A percentile compares a stretch with the other conserved stretches of the same genome.
Conservation (phyloP, 345 rosid genomes). For the Eucalyptus regnans region DNA sequence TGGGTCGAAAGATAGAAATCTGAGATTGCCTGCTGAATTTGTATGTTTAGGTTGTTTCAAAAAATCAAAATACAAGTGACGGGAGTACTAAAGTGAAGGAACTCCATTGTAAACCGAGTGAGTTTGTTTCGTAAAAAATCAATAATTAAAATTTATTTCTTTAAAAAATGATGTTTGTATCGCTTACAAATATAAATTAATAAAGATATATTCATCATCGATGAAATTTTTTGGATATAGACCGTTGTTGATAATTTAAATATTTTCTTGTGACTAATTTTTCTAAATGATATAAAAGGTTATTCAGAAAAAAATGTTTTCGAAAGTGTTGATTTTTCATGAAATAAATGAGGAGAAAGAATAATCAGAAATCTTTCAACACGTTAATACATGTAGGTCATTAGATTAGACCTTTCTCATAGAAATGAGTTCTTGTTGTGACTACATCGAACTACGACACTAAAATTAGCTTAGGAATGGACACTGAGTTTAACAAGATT, state of each 20-base stretch:
- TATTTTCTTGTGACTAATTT: background rate
- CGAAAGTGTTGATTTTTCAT: background rate
- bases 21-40: background rate
- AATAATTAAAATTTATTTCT: background rate
- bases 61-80: background rate
- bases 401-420: background rate
- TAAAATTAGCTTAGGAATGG: background rate
- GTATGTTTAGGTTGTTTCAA: background rate
- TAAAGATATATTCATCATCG: background rate
- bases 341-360: background rate
- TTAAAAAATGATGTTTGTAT: background rate
- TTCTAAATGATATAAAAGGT: background rate
- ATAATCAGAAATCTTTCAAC: background rate
- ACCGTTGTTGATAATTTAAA: background rate
- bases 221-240: no score
- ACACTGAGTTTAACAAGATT: background rate
- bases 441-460: background rate
- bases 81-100: background rate
- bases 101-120: rapidly evolving
- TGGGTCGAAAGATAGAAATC: background rate
- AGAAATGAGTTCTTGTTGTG: background rate
- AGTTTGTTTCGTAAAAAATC: background rate
- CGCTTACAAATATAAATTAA: background rate
- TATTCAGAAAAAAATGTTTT: background rate
- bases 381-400: background rate